Evolutionary conservation across 768 basidiomycete species (phyloP), one percentile per base, ranked within the genome.

Genomic region (Guyanaporus albipodus): DNA sequence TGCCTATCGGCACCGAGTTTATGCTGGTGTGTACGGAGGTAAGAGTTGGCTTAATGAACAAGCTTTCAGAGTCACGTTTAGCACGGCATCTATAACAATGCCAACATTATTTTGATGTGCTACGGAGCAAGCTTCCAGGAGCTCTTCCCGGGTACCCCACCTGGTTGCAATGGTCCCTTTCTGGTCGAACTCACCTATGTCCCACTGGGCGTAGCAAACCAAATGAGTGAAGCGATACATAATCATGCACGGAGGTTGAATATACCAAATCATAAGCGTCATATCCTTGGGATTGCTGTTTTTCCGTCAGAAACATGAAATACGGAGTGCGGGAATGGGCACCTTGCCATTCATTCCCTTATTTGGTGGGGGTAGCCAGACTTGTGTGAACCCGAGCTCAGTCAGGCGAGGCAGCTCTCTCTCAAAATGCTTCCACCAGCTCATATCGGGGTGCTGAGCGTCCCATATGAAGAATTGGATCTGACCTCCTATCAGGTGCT

Each of bases 381-480:
- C 73, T 61, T 89, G 87, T 0, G 89, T 90, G 55, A 90, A 74
- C 12, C 89, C 90, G 51, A 87, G 69, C 36, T 76, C 70, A 5
- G 76, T 76, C 17, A 92, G 74, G 34, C 58, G 67, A 11, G 87
- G 83, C 10, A 85, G 67, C 58, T 89, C 81, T 9, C 53, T 55
- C 61, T 86, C 81, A 28, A 91, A 73, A 62, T 87, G 80, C 57
- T 74, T 73, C 89, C 90, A 92, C 89, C 90, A 91, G 61, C 82
- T 87, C 70, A 79, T 63, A 15, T 69, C 63, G 12, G 72, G 70
- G 54, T 78, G 74, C 22, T 67, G 64, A 24, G 78, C 68, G 42
- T 91, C 81, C 90, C 90, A 91, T 12, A 87, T 89, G 57, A 90
- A 91, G 66, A 89, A 91, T 64, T 91, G 89, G 23, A 91, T 66